Percentiles rank a stretch among this genome's conserved stretches.
Evolutionary conservation across 164 flowering plant genomes (phyloP).

Genomic region (Berberis thunbergii): DNA sequence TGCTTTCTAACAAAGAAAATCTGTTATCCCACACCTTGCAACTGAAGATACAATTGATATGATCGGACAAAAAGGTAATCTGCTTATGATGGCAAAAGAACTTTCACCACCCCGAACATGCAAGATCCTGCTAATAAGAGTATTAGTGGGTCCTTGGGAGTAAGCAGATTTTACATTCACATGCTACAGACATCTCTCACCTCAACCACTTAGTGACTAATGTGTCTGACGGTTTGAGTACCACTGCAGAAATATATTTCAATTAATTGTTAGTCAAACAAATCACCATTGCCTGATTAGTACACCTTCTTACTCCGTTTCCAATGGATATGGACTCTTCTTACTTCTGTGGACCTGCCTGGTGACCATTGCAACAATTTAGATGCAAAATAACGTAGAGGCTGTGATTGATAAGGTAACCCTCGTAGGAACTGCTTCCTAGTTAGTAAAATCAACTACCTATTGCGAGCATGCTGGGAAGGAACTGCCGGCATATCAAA

Average conservation of each 20-base stretch:
- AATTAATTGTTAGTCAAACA: conserved; percentile 16
- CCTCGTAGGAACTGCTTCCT: background rate
- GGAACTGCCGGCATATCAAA: conserved; percentile 55
- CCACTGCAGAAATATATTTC: background rate
- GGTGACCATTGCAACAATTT: conserved; percentile 7
- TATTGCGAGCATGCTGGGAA: conserved; percentile 27
- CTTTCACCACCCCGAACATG: conserved; percentile 24
- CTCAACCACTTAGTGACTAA: conserved; percentile 11
- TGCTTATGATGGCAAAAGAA: conserved; percentile 18
- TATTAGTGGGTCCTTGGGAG: conserved; percentile 22
- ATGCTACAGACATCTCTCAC: conserved; percentile 34
- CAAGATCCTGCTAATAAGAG: conserved; percentile 48
- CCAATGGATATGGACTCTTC: conserved; percentile 14
- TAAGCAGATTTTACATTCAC: conserved; percentile 27
- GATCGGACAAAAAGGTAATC: conserved; percentile 25
- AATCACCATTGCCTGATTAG: conserved; percentile 57
- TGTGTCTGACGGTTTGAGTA: background rate
- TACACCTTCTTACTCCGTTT: conserved; percentile 58
- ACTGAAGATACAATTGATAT: conserved; percentile 21
- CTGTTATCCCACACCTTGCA: conserved; percentile 51
- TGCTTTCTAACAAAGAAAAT: conserved; percentile 13
- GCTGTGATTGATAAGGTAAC: background rate
- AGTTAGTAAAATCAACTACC: conserved; percentile 17
- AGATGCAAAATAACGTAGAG: conserved; percentile 3
- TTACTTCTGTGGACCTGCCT: conserved; percentile 64